Evolutionary conservation across 164 flowering plant genomes (phyloP), one percentile per base, ranked within the genome.

Genomic region (Stephania japonica): DNA sequence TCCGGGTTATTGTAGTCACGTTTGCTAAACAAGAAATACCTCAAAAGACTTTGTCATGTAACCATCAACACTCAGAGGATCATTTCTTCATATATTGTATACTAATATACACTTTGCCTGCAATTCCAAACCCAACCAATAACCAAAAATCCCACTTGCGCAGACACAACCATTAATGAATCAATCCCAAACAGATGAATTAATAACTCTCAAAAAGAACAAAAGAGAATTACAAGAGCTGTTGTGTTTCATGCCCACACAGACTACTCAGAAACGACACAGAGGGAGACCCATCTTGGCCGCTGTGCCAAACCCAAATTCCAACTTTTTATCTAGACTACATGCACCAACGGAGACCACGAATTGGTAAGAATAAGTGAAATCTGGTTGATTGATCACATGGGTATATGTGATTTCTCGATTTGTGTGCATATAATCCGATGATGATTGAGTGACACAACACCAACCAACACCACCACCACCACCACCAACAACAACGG

Each of bases 401-500:
- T 75, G 73, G 81, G 73, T 73, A 62, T 42, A 63, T 73, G 83
- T 81, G 77, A 70, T 81, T 32, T 71, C 50, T 78, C 67, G 83
- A 66, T 75, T 21, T 73, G 83, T 76, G 83, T 81, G 81, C 73
- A 44, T 32, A 32, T 32, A 2, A 32, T 69, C 72, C 77, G 67
- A 75, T 70, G 67, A 75, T 70, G 79, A 81, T 73, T 78, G 67
- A 47, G 5, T 64, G 65, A 44, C 67, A 7, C 64, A 14, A 14
- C 13, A 47, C 53, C 53, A 47, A 47, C 53, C 53, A 47, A 47
- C 53, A 27, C 53, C 10, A 1, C 16, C 16, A 47, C 16, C 16
- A 47, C 3, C 1, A 9, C 3, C 16, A 9, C 1, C 16, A 9
- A 13, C 61, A 7, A n/a, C 14, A 1, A 53, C 14, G 14, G 14